Evolutionary conservation across 805 yeast genomes (phyloP).

Genomic region (Lipomyces kockii): DNA sequence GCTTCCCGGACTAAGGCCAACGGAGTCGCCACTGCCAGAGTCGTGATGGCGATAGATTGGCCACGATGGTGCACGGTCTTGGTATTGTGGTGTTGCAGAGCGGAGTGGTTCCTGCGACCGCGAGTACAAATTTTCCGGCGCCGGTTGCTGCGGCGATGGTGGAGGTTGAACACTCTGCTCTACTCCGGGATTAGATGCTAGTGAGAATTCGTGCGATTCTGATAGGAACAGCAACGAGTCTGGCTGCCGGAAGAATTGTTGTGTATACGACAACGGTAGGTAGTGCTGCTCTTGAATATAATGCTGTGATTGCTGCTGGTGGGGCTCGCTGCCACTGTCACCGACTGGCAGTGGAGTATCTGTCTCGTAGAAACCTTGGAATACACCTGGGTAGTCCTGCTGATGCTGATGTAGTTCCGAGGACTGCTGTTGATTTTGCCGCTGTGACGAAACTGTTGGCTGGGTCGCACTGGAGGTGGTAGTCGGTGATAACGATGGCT

Average conservation of each 20-base stretch:
- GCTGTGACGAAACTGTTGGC: background rate
- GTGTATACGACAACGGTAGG: background rate
- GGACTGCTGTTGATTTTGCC: conserved; percentile 9
- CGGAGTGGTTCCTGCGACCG: background rate
- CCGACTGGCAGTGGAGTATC: conserved; percentile 8
- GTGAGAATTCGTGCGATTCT: background rate
- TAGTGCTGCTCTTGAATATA: background rate
- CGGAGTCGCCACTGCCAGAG: background rate
- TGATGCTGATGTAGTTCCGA: background rate
- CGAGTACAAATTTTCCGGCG: background rate
- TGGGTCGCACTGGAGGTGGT: background rate
- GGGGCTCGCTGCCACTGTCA: conserved; percentile 9
- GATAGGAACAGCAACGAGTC: background rate
- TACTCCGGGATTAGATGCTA: background rate
- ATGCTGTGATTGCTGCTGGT: conserved; percentile 1
- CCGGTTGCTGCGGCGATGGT: background rate
- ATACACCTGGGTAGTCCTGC: background rate
- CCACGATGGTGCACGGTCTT: background rate
- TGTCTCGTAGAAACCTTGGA: conserved; percentile 3
- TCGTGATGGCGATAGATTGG: background rate
- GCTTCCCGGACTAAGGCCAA: background rate
- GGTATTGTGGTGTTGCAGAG: background rate
- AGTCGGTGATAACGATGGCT: background rate
- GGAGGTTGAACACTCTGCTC: background rate
- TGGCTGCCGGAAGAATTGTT: background rate